Base-by-base conservation (phyloP, 805 yeast species). In the Wickerhamomyces subpelliculosus region DNA sequence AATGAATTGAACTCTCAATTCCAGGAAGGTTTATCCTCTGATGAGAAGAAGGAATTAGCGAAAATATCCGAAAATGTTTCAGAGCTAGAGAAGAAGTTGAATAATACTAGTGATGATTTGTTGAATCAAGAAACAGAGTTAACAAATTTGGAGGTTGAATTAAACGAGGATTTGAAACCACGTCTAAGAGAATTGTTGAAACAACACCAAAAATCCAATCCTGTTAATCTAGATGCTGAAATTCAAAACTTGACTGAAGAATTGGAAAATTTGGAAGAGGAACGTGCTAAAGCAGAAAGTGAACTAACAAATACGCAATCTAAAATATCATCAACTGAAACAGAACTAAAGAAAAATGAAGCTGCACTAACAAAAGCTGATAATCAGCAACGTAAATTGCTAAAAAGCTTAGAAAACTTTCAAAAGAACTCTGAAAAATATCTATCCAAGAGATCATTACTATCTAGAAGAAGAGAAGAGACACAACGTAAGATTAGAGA, bases 401-500 rank as follows among this genome's bases (percentile, higher is more conserved):
- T 82, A 28, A 71, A 68, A 38, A 72, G 72, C 40, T 60, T 88
- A 21, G 87, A 82, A 36, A 69, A 67, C 32, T 73, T 69, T 37
- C 78, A 81, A 40, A 80, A 79, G 44, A 60, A 54, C n/a, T 70
- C 82, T 0, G 95, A 87, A 50, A 79, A 73, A 40, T 66, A 68
- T 7, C 61, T 83, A 46, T 71, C 83, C 17, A 80, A 74, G 50
- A 84, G 78, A 45, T 67, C 83, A 2, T 54, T 80, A 5, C 60
- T 86, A 35, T 54, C 64, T 4, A 63, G 68, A 31, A 71, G 95
- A 45, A 71, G 84, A 42, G 85, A 82, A 35, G 94, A 84, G 46
- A 58, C 85, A 19, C 80, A 78, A 45, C 74, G 71, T 42, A 84
- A 76, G 51, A 80, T 88, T 23, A 70, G 89, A 43, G 95, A 84